Evolutionary conservation across 163 green algal genomes (phyloP).

Genomic region (Volvox carteri): DNA sequence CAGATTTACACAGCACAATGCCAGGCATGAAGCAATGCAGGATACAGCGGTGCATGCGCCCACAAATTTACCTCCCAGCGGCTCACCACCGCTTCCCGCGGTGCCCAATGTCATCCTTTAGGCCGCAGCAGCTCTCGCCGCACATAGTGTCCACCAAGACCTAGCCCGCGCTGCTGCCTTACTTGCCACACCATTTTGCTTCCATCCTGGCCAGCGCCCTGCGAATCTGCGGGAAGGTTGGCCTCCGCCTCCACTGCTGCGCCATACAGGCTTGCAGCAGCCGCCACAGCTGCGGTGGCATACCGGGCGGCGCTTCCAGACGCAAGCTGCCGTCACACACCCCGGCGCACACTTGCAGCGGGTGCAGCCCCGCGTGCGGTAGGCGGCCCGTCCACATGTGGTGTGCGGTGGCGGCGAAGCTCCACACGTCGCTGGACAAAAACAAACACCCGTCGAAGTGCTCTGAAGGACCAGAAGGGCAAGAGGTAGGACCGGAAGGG

Average conservation of each 20-base stretch:
- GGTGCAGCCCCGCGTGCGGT: background rate
- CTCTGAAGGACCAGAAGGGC: too few relatives aligned
- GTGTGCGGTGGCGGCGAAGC: constrained; percentile 5
- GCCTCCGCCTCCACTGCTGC: background rate
- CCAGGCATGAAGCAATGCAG: too few relatives aligned
- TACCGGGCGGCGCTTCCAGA: background rate
- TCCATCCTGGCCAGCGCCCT: background rate
- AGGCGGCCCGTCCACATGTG: background rate
- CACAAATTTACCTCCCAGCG: too few relatives aligned
- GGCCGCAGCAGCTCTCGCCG: too few relatives aligned
- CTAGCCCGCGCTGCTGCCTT: background rate
- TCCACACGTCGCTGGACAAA: background rate
- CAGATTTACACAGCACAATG: too few relatives aligned
- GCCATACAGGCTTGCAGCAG: constrained; percentile 4
- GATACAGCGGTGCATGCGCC: too few relatives aligned
- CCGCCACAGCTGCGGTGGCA: constrained; percentile 6
- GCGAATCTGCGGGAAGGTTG: background rate
- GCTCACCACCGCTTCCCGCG: too few relatives aligned
- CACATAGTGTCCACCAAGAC: too few relatives aligned
- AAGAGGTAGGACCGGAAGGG: background rate
- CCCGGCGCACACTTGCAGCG: background rate
- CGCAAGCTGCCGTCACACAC: constrained; percentile 10
- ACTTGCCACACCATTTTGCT: background rate
- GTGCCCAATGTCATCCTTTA: too few relatives aligned
- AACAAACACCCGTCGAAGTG: constrained; percentile 3